Evolutionary conservation across 169 alveolate species (phyloP), one percentile per base, ranked within the genome.

Genomic region (Cryptosporidium canis): DNA sequence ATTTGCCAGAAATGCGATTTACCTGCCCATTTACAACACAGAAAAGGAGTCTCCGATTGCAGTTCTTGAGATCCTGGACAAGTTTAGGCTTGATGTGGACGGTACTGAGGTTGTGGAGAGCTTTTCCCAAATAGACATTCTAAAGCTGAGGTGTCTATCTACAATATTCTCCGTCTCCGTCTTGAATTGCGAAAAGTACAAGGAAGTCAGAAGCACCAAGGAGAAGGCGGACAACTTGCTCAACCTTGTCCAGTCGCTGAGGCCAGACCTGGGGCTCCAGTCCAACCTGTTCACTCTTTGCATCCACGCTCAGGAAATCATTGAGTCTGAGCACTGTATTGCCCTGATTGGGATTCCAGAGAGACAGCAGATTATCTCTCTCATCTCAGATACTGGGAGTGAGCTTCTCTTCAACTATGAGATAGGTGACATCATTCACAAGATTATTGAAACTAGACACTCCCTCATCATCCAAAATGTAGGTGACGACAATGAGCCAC

Each of bases 261-360:
- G 87, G 11, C 77, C 39, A 56, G 87, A 77, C 37, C 72, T 77
- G 33, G 87, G 87, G 39, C 45, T 77, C 8, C 87, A 77, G 55
- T 77, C 87, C 41, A 77, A 77, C 41, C 31, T 77, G 37, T 77
- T 77, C 47, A 77, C 87, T 1, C 72, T 77, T 6, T 77, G 87
- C 24, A 56, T 77, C 21, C 87, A 77, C 41, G 87, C 87, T 18
- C 87, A 77, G 64, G 87, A 77, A 61, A 77, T 77, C 48, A 77
- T 77, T n/a, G 87, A 77, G 16, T 77, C 87, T 16, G 87, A 77
- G 31, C 87, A 77, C 31, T 77, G 87, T 43, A 77, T 77, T 56
- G 87, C 87, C 8, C 45, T 77, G 58, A 77, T 77, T 43, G 87
- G 87, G 39, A 77, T 77, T n/a, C 87, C 87, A 24, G 87, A 77